A percentile compares a stretch with the other conserved stretches of the same genome.
Evolutionary conservation across 225 moss, liverwort and hornwort genomes (phyloP).

Genomic region (Physcomitrellopsis africana): DNA sequence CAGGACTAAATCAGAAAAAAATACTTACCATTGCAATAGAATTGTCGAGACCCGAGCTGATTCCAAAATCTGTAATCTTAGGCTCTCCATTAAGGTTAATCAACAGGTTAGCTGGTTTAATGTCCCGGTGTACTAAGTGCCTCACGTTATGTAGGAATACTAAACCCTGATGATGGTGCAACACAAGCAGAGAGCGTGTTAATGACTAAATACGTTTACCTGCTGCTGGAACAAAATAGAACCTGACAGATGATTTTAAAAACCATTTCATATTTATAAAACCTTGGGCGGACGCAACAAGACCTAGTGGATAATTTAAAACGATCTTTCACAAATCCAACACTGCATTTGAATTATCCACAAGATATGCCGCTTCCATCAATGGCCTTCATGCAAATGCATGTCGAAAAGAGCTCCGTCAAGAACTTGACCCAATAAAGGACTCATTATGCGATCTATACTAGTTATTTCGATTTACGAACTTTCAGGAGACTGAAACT

Average conservation of each 20-base stretch:
- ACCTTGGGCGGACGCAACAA: no score
- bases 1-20: no score
- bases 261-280: no score
- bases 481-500: no score
- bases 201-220: not conserved
- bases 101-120: conserved; percentile 96
- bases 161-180: conserved; percentile 63
- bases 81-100: conserved; percentile 99
- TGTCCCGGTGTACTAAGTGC: conserved; percentile 97
- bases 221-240: not conserved
- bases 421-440: no score
- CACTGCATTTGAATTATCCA: not conserved
- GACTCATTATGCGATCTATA: no score
- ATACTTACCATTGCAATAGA: no score
- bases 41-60: no score
- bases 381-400: no score
- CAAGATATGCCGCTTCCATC: not conserved
- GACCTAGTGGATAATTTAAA: not conserved
- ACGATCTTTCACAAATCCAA: not conserved
- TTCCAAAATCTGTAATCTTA: conserved; percentile 97
- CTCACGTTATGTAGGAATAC: conserved; percentile 92
- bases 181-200: conserved; percentile 18
- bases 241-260: not conserved
- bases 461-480: no score
- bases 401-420: no score